Evolutionary conservation across 2,329 filamentous ascomycete genomes (phyloP), one percentile per base, ranked within the genome.

Genomic region (Colletotrichum truncatum): DNA sequence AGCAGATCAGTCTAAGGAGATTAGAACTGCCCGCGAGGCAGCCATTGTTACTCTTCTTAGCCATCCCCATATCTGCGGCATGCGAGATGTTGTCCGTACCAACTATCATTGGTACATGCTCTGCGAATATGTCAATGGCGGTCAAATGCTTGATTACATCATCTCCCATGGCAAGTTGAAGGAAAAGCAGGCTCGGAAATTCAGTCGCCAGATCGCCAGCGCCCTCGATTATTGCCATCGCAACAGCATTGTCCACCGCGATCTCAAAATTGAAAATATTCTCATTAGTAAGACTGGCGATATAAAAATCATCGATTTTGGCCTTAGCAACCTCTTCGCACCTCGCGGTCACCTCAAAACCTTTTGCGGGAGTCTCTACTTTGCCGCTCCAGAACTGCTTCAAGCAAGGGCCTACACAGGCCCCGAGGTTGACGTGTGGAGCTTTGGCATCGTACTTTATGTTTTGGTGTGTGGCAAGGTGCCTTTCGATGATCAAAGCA

Each of bases 71-170:
- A 97, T 99, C 64, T 98, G 96, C 77, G 94, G 93, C 64, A 92
- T 99, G 86, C 90, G 94, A 70, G 96, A 99, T 80, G 94, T 98
- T 25, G 92, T 98, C 61, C 91, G 94, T 63, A 98, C 96, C 53
- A 95, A 96, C 74, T 96, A 98, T 77, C 96, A 99, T 79, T 99
- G 96, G 96, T 99, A 99, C 80, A 99, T 99, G 96, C 89, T 99
- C 54, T 99, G 97, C 75, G 96, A 99, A 81, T 98, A 96, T 77
- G 96, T 99, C 78, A 98, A 99, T 75, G 96, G 96, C 49, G 96
- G 96, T 16, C 96, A 99, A 81, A 98, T 99, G 96, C 89, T 99
- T 67, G 96, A 99, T 82, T 99, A 98, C 80, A 99, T 99, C 77
- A 99, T 99, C 75, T 98, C 94, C 4, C 96, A 99, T 74, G 96